Conservation (phyloP, 345 rosid species). For the Pistacia atlantica region DNA sequence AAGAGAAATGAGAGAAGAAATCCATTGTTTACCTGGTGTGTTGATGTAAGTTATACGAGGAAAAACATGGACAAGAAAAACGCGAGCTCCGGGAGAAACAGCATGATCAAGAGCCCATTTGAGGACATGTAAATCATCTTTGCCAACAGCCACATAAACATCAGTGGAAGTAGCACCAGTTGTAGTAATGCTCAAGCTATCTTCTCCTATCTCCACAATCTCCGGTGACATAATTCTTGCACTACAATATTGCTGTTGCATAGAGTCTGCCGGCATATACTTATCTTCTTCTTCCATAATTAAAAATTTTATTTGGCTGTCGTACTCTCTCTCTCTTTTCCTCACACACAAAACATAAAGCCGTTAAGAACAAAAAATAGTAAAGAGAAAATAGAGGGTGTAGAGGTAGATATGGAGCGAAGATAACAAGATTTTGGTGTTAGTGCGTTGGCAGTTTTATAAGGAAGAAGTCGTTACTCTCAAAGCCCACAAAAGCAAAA, state of each 20-base stretch:
- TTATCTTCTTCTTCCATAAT: conserved; percentile 27
- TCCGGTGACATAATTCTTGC: conserved; percentile 48
- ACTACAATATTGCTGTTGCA: conserved; percentile 27
- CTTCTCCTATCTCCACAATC: conserved; percentile 68
- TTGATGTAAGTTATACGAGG: conserved; percentile 53
- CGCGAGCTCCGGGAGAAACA: conserved; percentile 40
- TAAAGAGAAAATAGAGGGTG: not conserved
- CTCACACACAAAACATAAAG: not conserved
- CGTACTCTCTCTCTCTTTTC: not conserved
- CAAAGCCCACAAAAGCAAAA: conserved; percentile 38
- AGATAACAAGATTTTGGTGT: conserved; percentile 36
- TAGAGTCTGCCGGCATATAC: conserved; percentile 12
- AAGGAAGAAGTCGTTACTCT: conserved; percentile 45
- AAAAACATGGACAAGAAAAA: conserved; percentile 62
- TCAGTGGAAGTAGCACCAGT: conserved; percentile 21
- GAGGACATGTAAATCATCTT: conserved; percentile 53
- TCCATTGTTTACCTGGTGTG: conserved; percentile 49
- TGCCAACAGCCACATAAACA: conserved; percentile 69
- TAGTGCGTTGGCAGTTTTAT: conserved; percentile 23
- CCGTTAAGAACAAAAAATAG: conserved; percentile 3
- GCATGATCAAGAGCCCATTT: conserved; percentile 62
- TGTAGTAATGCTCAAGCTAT: conserved; percentile 28
- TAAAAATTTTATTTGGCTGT: not conserved
- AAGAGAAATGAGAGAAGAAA: not conserved
- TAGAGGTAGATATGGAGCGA: conserved; percentile 20